Conservation (phyloP, 805 yeast genomes). For the Myxozyma lipomycoides region DNA sequence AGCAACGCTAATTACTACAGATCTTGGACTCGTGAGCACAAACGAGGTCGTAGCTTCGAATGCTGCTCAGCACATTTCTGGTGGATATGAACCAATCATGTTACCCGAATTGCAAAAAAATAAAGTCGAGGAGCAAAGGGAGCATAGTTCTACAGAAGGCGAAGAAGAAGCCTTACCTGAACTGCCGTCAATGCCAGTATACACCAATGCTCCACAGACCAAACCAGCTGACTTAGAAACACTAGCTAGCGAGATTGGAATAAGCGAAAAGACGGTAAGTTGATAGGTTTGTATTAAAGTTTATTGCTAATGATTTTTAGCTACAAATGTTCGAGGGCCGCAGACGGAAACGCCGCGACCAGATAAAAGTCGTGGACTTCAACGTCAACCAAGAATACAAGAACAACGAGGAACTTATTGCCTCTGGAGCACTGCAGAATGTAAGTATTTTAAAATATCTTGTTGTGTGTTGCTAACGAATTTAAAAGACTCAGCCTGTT, state of each 20-base stretch:
- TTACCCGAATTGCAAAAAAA: background rate
- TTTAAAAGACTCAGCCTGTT: conserved; percentile 31
- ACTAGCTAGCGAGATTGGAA: conserved; percentile 13
- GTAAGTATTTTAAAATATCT: conserved; percentile 7
- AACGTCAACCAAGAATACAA: conserved; percentile 41
- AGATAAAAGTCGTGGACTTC: conserved; percentile 38
- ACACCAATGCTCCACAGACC: background rate
- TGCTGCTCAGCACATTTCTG: background rate
- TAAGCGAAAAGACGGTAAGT: conserved; percentile 11
- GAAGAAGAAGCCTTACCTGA: background rate
- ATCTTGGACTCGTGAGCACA: conserved; percentile 1
- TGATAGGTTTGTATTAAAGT: no score
- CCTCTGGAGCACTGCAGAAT: conserved; percentile 38
- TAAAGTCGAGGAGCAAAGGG: background rate
- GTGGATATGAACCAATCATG: conserved; percentile 2
- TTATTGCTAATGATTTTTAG: background rate
- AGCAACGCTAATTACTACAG: background rate
- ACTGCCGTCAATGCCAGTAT: conserved; percentile 5
- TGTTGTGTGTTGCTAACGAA: background rate
- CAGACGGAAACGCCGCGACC: conserved; percentile 7
- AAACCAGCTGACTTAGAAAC: conserved; percentile 1
- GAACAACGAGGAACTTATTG: conserved; percentile 35
- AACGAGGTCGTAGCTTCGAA: background rate
- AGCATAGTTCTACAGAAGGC: background rate
- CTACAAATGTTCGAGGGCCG: conserved; percentile 24